Conservation (phyloP, 768 basidiomycete genomes). For the Coprinopsis marcescibilis region DNA sequence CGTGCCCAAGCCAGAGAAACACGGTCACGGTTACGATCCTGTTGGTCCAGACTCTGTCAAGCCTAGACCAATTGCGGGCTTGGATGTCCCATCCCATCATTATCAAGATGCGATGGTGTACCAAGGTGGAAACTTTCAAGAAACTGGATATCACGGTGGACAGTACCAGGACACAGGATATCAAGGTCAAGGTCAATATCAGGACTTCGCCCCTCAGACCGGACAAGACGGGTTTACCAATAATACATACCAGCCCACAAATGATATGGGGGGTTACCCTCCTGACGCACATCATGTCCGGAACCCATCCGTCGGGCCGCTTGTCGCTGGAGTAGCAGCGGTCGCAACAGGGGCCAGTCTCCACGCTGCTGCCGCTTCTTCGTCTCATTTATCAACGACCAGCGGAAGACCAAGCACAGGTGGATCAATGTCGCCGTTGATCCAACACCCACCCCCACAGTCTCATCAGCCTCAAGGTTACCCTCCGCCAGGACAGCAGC, state of each 20-base stretch:
- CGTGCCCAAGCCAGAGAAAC: background rate
- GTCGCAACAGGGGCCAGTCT: background rate
- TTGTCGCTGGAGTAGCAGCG: background rate
- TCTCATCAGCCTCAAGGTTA: background rate
- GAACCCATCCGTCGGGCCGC: background rate
- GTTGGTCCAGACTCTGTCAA: background rate
- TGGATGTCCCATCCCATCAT: background rate
- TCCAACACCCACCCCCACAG: background rate
- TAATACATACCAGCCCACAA: constrained; percentile 1
- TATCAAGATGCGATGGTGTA: background rate
- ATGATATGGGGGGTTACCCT: background rate
- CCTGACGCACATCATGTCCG: background rate
- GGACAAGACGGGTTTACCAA: background rate
- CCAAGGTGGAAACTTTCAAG: background rate
- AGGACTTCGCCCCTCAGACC: too few relatives aligned
- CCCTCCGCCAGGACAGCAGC: background rate
- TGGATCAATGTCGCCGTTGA: background rate
- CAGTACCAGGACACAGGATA: too few relatives aligned
- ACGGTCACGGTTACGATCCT: background rate
- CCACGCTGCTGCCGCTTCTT: background rate
- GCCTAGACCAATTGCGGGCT: background rate
- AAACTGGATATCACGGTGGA: background rate
- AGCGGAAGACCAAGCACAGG: constrained; percentile 5
- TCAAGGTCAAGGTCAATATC: too few relatives aligned
- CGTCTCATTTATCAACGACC: background rate